A percentile compares a stretch with the other conserved stretches of the same genome.
Evolutionary conservation across 352 stramenopile species (phyloP).

Genomic region (Globisporangium parvum): DNA sequence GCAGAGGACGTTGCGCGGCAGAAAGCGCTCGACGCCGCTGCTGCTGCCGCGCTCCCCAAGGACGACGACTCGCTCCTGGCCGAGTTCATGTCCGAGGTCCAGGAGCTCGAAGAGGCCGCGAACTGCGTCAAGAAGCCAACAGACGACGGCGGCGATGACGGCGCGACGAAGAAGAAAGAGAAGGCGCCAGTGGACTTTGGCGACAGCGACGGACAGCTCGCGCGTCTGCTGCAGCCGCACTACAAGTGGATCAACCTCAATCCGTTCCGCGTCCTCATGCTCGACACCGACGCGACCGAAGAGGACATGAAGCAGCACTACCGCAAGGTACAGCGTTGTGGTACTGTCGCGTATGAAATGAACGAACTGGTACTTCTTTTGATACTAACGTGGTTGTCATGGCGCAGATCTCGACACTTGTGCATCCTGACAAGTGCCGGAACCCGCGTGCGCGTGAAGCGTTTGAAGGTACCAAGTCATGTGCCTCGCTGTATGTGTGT

Average conservation of each 20-base stretch:
- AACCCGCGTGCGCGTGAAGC: conserved; percentile 70
- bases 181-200: conserved; percentile 68
- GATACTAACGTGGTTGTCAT: neutral
- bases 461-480: conserved; percentile 61
- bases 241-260: conserved; percentile 90
- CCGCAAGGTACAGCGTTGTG: conserved; percentile 45
- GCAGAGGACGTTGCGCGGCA: neutral
- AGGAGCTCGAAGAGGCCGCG: conserved; percentile 66
- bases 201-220: conserved; percentile 49
- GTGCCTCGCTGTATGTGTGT: conserved; percentile 1
- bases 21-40: conserved; percentile 10
- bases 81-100: conserved; percentile 83
- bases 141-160: conserved; percentile 11
- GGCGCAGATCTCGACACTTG: conserved; percentile 70
- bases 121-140: conserved; percentile 74
- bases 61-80: conserved; percentile 63
- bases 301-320: conserved; percentile 91
- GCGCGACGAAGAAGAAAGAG: conserved; percentile 42
- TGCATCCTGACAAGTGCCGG: conserved; percentile 85
- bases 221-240: conserved; percentile 59
- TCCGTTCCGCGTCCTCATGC: conserved; percentile 83
- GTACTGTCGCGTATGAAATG: too few relatives aligned
- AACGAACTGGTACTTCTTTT: too few relatives aligned
- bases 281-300: conserved; percentile 77
- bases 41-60: conserved; percentile 10